Evolutionary conservation across 2,329 filamentous ascomycete genomes (phyloP).

Genomic region (Colletotrichum melonis): DNA sequence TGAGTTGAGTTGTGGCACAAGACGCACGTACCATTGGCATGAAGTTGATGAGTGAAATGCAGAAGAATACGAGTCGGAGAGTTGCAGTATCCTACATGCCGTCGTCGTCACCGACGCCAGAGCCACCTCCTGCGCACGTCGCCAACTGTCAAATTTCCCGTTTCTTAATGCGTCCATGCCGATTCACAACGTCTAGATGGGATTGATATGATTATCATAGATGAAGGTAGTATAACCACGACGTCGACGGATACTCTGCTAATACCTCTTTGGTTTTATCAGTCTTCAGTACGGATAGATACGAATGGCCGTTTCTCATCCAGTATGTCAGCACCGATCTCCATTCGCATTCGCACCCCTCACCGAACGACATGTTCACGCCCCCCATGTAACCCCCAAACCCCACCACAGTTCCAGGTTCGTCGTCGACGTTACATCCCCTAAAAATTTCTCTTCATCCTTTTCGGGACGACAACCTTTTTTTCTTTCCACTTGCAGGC

Average conservation of each 20-base stretch:
- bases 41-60: constrained; percentile 20
- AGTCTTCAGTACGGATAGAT: background rate
- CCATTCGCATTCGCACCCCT: background rate
- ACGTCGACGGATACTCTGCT: background rate
- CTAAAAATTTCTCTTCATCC: constrained; percentile 27
- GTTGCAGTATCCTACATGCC: constrained; percentile 25
- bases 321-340: background rate
- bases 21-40: constrained; percentile 28
- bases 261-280: background rate
- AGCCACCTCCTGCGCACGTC: constrained; percentile 27
- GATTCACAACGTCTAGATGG: background rate
- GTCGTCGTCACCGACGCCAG: constrained; percentile 22
- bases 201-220: background rate
- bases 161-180: constrained; percentile 25
- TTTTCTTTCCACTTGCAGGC: constrained; percentile 4
- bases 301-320: background rate
- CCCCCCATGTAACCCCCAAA: constrained; percentile 11
- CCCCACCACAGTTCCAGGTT: constrained; percentile 35
- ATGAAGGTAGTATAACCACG: constrained; percentile 2
- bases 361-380: background rate
- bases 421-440: constrained; percentile 36
- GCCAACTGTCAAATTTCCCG: constrained; percentile 24
- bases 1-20: constrained; percentile 33
- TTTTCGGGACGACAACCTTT: constrained; percentile 23
- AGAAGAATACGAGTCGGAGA: constrained; percentile 29